Evolutionary conservation across 441 rosid species (phyloP).

Genomic region (Raphanus hybrid): DNA sequence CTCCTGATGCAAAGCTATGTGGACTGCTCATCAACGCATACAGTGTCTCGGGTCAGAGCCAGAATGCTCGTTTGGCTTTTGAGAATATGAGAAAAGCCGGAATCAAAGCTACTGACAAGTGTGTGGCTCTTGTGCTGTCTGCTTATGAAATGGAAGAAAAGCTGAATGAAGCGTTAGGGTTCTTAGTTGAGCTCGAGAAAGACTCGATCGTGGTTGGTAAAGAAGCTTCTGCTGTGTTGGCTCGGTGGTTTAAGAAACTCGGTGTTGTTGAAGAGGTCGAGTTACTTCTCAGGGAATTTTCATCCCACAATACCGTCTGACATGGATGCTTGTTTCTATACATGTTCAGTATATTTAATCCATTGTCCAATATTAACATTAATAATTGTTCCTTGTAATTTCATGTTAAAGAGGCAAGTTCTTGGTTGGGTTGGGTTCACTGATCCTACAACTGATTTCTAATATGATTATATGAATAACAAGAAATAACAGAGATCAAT

Average conservation of each 20-base stretch:
- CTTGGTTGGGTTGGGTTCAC: too few relatives aligned
- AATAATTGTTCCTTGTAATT: background rate
- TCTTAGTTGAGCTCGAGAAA: slow-evolving; percentile 66
- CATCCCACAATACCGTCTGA: slow-evolving; percentile 2
- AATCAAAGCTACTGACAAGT: slow-evolving; percentile 73
- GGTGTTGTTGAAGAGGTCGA: slow-evolving; percentile 82
- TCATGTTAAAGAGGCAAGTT: too few relatives aligned
- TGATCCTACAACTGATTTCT: too few relatives aligned
- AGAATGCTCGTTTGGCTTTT: slow-evolving; percentile 60
- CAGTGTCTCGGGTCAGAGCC: slow-evolving; percentile 60
- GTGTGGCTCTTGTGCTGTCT: slow-evolving; percentile 68
- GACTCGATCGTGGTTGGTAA: slow-evolving; percentile 59
- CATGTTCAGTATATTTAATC: background rate
- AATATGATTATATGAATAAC: too few relatives aligned
- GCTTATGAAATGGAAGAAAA: slow-evolving; percentile 69
- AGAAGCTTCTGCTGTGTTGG: slow-evolving; percentile 70
- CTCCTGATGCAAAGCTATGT: slow-evolving; percentile 75
- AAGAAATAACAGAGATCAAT: background rate
- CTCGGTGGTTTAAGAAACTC: slow-evolving; percentile 71
- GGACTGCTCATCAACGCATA: slow-evolving; percentile 82
- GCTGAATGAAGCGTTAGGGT: slow-evolving; percentile 62
- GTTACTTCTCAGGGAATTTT: slow-evolving; percentile 61
- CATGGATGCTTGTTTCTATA: too few relatives aligned
- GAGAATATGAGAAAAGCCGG: slow-evolving; percentile 84
- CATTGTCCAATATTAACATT: background rate